Percentiles rank a stretch among this genome's conserved stretches.
Evolutionary conservation across 345 rosid genomes (phyloP).

Genomic region (Salix purpurea): DNA sequence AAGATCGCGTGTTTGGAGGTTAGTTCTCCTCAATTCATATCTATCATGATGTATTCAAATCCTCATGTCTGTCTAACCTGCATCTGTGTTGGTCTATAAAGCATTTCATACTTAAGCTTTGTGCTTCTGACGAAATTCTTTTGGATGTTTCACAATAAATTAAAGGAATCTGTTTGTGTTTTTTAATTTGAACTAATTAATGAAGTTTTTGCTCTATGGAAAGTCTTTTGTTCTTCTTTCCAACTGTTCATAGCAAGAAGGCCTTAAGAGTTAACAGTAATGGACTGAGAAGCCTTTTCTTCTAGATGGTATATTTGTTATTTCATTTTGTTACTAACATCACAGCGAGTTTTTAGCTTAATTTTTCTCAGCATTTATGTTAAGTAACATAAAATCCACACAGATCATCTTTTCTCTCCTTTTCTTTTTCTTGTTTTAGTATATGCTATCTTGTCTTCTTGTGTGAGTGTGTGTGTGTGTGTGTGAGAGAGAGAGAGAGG

Average conservation of each 20-base stretch:
- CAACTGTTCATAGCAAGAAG: not conserved
- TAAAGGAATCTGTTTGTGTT: too few species aligned
- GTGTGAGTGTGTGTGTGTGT: not conserved
- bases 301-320: not conserved
- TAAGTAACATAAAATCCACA: too few species aligned
- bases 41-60: not conserved
- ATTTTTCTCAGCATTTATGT: too few species aligned
- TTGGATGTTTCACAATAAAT: not conserved
- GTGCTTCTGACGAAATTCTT: not conserved
- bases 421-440: too few species aligned
- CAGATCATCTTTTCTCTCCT: too few species aligned
- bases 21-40: constrained; percentile 18
- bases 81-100: not conserved
- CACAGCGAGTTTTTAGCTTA: too few species aligned
- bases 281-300: not conserved
- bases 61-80: not conserved
- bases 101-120: not conserved
- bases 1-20: constrained; percentile 99
- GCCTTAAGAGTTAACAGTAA: not conserved
- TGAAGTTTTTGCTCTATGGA: not conserved
- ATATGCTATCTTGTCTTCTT: too few species aligned
- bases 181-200: too few species aligned
- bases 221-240: not conserved
- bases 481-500: not conserved
- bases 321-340: too few species aligned